Percentiles rank a stretch among this genome's conserved stretches.
These are phyloP conservation scores for Pluteus cervinus DNA, from an alignment of 768 basidiomycete species.

Conservation along the genomic window DNA sequence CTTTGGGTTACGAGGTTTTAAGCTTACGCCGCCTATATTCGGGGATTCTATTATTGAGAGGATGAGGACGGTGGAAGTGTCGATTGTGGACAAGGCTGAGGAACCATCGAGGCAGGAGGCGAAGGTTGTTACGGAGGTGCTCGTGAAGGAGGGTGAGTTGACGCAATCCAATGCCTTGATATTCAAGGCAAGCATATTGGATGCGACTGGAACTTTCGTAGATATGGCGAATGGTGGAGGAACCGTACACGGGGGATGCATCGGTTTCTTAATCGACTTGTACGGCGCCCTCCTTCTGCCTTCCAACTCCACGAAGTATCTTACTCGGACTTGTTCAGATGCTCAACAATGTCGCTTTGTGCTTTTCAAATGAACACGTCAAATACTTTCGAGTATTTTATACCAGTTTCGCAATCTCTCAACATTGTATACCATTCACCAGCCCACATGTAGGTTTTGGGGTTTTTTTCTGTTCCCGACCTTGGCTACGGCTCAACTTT, in stretches of 20 bases:
- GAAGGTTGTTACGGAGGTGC: conserved; percentile 20
- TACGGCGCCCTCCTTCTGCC: too few species aligned
- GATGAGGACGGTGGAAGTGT: conserved; percentile 15
- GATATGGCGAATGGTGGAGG: conserved; percentile 18
- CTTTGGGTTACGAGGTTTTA: background rate
- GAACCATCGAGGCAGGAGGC: conserved; percentile 22
- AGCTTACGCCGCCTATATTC: too few species aligned
- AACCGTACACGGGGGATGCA: conserved; percentile 51
- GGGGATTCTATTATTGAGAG: conserved; percentile 12
- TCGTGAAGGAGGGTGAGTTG: conserved; percentile 17
- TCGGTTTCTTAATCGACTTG: conserved; percentile 49
- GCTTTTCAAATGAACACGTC: conserved; percentile 24
- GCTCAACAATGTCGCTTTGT: conserved; percentile 44
- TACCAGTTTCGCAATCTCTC: conserved; percentile 44
- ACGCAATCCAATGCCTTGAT: too few species aligned
- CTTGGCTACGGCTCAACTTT: too few species aligned
- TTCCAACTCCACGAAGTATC: background rate
- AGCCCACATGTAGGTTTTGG: conserved; percentile 35
- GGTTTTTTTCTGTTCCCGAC: too few species aligned
- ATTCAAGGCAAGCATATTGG: too few species aligned
- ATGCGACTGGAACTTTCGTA: too few species aligned
- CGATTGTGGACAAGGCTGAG: conserved; percentile 18
- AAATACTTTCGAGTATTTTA: conserved; percentile 15
- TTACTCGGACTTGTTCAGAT: conserved; percentile 25
- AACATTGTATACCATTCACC: conserved; percentile 53